Evolutionary conservation across 1,284 basidiomycete genomes (phyloP), one percentile per base, ranked within the genome.

Genomic region (Ceratobasidium sp.): DNA sequence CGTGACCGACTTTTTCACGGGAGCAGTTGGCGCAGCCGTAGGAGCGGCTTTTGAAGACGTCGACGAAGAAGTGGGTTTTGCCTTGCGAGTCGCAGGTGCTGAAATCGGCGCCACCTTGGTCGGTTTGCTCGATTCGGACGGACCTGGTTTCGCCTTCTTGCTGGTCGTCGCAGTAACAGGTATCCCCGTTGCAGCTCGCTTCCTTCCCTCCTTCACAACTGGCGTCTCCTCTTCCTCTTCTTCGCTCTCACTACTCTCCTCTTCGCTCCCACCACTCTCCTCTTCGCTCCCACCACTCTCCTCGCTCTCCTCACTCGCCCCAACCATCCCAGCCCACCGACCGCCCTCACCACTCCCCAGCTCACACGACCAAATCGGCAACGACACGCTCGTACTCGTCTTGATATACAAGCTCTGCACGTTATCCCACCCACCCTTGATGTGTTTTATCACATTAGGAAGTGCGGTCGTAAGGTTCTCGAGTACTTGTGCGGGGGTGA

Each of bases 391-490:
- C 23, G 90, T 90, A 81, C 91, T 94, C 2, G 96, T 98, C 87
- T 99, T 99, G 87, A 99, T 92, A 81, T 97, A 91, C 40, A 99
- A 85, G 79, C 91, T 93, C 83, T 98, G 95, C 67, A 99, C 88
- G 84, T 98, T 98, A 77, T 94, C 92, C 97, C 97, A 98, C 28
- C 91, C 93, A 67, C 92, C 95, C 80, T 91, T 90, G 81, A 98
- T 90, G 71, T 89, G 63, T 83, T 82, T 78, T 51, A 93, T 89
- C 78, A 97, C 87, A n/a, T 89, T 89, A 1, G 97, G 97, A 1
- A 99, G 86, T 0, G 95, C 94, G 9, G 89, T 89, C 82, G 92
- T 87, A 33, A 99, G 86, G 86, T 99, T 99, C 13, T 90, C 91
- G 51, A 95, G 85, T 9, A 97, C 89, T 83, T 98, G 91, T 2